These are phyloP conservation scores for Halocafeteria seosinensis DNA, from an alignment of 108 stramenopile genomes.

Conservation along the genomic window DNA sequence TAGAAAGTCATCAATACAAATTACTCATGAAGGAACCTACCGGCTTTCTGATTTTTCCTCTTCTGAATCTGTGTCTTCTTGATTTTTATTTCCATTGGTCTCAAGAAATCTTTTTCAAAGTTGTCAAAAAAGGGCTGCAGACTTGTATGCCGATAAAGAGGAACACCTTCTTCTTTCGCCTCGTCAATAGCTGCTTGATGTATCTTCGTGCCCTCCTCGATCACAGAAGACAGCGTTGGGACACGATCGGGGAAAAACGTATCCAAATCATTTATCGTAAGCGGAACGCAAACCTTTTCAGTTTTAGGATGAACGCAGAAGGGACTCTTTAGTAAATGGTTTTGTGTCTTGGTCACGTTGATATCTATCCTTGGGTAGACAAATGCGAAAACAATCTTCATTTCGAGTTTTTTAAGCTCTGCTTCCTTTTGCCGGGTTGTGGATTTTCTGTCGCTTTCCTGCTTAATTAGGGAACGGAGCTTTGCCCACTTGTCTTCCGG, in stretches of 20 bases:
- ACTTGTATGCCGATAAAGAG: too few relatives aligned
- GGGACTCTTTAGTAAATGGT: slow-evolving; percentile 96
- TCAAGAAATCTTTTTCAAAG: too few relatives aligned
- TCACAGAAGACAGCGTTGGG: slow-evolving; percentile 53
- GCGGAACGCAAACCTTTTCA: slow-evolving; percentile 90
- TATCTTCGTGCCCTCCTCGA: too few relatives aligned
- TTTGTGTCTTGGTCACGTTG: slow-evolving; percentile 91
- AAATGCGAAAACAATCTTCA: slow-evolving; percentile 77
- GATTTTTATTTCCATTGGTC: too few relatives aligned
- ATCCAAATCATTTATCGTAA: slow-evolving; percentile 33
- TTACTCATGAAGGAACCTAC: too few relatives aligned
- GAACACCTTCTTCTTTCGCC: too few relatives aligned
- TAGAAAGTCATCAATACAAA: too few relatives aligned
- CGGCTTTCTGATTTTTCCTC: too few relatives aligned
- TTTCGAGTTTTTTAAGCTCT: slow-evolving; percentile 43
- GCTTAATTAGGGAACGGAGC: slow-evolving; percentile 26
- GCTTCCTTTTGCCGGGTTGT: too few relatives aligned
- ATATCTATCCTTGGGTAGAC: slow-evolving; percentile 93
- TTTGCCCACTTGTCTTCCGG: slow-evolving; percentile 34
- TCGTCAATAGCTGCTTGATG: too few relatives aligned
- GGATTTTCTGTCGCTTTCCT: slow-evolving; percentile 3
- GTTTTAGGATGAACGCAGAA: slow-evolving; percentile 96
- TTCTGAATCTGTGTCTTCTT: too few relatives aligned
- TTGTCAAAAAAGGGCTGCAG: too few relatives aligned
- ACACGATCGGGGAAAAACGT: slow-evolving; percentile 64